These are phyloP conservation scores for Gloeopeniophorella convolvens DNA, from an alignment of 768 basidiomycete species.

Conservation along the genomic window DNA sequence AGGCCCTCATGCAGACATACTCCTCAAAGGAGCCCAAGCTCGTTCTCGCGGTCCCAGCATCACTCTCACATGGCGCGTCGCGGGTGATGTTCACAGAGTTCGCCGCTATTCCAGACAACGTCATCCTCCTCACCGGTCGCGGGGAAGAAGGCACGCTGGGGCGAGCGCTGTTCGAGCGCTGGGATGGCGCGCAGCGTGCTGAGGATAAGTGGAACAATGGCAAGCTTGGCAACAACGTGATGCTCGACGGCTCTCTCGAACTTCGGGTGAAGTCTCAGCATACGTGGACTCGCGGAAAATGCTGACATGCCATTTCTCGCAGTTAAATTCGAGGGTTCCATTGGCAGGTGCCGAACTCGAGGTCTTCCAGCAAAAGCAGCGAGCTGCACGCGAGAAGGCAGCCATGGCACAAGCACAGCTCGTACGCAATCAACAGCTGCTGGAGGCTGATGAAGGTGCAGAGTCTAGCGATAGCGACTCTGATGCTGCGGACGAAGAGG, in stretches of 20 bases:
- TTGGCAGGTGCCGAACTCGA: slow-evolving; percentile 87
- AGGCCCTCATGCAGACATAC: slow-evolving; percentile 71
- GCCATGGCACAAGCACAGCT: slow-evolving; percentile 81
- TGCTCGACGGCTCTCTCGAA: slow-evolving; percentile 66
- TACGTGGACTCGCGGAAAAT: background rate
- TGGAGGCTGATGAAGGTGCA: slow-evolving; percentile 87
- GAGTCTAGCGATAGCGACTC: slow-evolving; percentile 75
- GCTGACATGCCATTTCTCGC: slow-evolving; percentile 8
- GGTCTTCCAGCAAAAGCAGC: slow-evolving; percentile 68
- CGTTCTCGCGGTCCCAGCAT: slow-evolving; percentile 88
- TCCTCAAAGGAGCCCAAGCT: slow-evolving; percentile 88
- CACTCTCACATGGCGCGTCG: slow-evolving; percentile 88
- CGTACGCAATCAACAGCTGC: slow-evolving; percentile 76
- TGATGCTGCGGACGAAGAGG: slow-evolving; percentile 60
- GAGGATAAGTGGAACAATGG: slow-evolving; percentile 87
- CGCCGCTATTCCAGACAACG: slow-evolving; percentile 75
- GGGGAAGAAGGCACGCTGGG: slow-evolving; percentile 78
- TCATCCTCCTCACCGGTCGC: slow-evolving; percentile 77
- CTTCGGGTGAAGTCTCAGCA: slow-evolving; percentile 46
- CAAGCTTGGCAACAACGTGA: slow-evolving; percentile 77
- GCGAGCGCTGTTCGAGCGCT: slow-evolving; percentile 72
- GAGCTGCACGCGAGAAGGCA: slow-evolving; percentile 71
- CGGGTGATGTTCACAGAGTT: slow-evolving; percentile 82
- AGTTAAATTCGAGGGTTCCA: slow-evolving; percentile 89
- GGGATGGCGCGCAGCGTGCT: slow-evolving; percentile 77